Conservation (phyloP, 1,139 yeast species). For the Saccharomyces hybrid region DNA sequence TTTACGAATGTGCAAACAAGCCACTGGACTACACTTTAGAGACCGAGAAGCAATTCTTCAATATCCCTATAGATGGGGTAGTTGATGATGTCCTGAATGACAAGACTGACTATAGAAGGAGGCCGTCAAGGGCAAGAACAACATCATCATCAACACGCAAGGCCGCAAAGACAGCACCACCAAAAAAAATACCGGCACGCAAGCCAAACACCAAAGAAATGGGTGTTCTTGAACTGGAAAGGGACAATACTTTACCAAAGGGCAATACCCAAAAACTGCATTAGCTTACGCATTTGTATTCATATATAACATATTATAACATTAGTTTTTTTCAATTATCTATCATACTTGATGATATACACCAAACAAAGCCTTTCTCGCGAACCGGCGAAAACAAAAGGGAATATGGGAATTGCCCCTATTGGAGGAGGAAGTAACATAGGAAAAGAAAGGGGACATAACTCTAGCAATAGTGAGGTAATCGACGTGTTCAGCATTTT, state of each 20-base stretch:
- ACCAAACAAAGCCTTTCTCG: not conserved
- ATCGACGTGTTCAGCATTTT: not conserved
- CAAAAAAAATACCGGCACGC: not conserved
- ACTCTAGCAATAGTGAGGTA: not conserved
- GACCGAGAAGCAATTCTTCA: not conserved
- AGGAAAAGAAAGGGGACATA: not conserved
- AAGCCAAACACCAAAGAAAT: not conserved
- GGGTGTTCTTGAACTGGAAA: not conserved
- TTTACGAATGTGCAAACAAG: slow-evolving; percentile 29
- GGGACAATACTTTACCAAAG: not conserved
- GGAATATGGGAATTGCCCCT: not conserved
- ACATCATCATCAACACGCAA: not conserved
- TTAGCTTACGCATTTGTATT: not conserved
- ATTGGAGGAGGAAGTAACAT: not conserved
- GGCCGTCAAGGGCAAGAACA: not conserved
- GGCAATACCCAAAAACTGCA: not conserved
- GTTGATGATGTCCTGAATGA: not conserved
- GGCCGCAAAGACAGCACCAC: not conserved
- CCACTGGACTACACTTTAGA: slow-evolving; percentile 7
- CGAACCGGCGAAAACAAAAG: not conserved
- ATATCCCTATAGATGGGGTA: slow-evolving; percentile 1
- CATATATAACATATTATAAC: not conserved
- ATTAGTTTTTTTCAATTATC: not conserved
- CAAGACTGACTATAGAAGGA: not conserved
- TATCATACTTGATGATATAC: too few relatives aligned